Percentiles rank a stretch among this genome's conserved stretches.
phyloP scores from a whole-genome alignment of 2,329 filamentous ascomycete genomes.

The Emmonsiellopsis sp. region DNA sequence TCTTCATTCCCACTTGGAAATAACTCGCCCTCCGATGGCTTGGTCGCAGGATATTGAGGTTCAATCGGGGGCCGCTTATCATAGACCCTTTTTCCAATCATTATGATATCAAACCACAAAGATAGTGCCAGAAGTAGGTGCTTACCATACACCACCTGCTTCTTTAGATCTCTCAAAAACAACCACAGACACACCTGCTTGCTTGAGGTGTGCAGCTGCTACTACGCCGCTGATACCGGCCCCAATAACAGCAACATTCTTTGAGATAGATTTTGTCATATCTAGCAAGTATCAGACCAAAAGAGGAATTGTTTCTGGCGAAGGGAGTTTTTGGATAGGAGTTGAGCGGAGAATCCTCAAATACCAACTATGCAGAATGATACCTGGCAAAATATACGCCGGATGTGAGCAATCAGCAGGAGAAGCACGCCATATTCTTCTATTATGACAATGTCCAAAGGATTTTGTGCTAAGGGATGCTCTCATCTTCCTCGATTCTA shows the following conservation, averaged over 20 bases:
- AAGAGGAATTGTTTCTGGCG: too few species aligned
- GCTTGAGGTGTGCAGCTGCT: conserved; percentile 38
- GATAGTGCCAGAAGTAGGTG: not conserved
- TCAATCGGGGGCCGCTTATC: conserved; percentile 42
- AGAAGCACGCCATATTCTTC: too few species aligned
- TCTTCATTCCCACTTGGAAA: conserved; percentile 10
- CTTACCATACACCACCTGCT: conserved; percentile 49
- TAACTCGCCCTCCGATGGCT: conserved; percentile 27
- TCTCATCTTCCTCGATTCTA: too few species aligned
- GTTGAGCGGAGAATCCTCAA: too few species aligned
- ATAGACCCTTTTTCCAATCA: conserved; percentile 32
- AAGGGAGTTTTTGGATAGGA: too few species aligned
- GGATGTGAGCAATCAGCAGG: too few species aligned
- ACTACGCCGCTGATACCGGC: conserved; percentile 44
- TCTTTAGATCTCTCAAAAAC: conserved; percentile 45
- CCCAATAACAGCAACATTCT: conserved; percentile 38
- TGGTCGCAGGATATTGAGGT: conserved; percentile 35
- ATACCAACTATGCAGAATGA: too few species aligned
- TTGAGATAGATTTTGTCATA: too few species aligned
- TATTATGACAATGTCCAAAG: too few species aligned
- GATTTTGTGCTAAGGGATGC: too few species aligned
- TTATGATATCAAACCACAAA: not conserved
- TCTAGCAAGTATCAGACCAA: too few species aligned
- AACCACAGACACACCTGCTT: conserved; percentile 38
- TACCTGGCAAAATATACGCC: too few species aligned